Evolutionary conservation across 2,329 filamentous ascomycete species (phyloP).

Genomic region (Epichloe hybrida): DNA sequence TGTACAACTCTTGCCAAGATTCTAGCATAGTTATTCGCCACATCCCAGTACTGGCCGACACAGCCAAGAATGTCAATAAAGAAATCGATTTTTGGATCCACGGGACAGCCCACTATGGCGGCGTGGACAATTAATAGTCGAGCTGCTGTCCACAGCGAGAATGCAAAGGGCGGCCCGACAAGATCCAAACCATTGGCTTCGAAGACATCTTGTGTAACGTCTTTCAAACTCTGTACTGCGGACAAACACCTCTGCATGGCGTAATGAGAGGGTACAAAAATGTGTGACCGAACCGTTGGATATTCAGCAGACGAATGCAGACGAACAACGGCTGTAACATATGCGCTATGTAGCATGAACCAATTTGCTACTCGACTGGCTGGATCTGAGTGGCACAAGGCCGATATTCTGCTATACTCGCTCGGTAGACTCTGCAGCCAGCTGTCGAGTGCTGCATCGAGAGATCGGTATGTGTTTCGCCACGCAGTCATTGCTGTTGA

Average conservation of each 20-base stretch:
- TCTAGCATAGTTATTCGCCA: constrained; percentile 28
- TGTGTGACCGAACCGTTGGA: constrained; percentile 24
- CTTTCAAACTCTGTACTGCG: constrained; percentile 28
- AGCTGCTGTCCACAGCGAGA: constrained; percentile 30
- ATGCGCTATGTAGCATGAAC: constrained; percentile 33
- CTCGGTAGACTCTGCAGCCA: constrained; percentile 30
- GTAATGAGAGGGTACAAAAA: constrained; percentile 30
- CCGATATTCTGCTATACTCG: constrained; percentile 31
- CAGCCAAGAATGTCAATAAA: constrained; percentile 28
- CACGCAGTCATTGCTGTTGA: constrained; percentile 24
- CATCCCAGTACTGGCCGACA: constrained; percentile 30
- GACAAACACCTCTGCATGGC: constrained; percentile 32
- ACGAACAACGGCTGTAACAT: constrained; percentile 29
- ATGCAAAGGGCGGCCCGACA: constrained; percentile 29
- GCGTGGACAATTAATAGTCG: constrained; percentile 28
- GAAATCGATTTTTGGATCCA: constrained; percentile 28
- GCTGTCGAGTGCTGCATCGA: constrained; percentile 25
- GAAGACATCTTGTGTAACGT: constrained; percentile 29
- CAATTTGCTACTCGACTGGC: constrained; percentile 32
- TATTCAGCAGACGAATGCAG: constrained; percentile 32
- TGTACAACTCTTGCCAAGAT: constrained; percentile 26
- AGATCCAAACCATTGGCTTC: constrained; percentile 29
- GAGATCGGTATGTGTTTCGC: constrained; percentile 26
- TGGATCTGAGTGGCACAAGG: constrained; percentile 30
- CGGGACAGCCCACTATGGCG: constrained; percentile 21